Conservation (phyloP, 2,329 filamentous ascomycete genomes). For the Trichophyton verrucosum region DNA sequence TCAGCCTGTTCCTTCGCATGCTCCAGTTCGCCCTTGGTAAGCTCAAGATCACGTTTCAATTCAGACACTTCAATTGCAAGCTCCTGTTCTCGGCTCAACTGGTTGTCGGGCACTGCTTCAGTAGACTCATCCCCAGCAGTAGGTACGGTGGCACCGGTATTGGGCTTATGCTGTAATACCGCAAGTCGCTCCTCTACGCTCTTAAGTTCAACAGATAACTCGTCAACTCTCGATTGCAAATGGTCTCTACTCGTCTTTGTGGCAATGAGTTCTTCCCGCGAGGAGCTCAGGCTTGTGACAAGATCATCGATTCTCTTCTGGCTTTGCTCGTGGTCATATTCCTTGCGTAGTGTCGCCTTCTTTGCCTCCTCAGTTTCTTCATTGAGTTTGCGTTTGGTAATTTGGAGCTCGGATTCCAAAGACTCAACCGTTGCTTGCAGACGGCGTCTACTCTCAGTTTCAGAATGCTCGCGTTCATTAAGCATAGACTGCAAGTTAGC, state of each 20-base stretch:
- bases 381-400: slow-evolving; percentile 69
- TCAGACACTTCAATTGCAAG: slow-evolving; percentile 73
- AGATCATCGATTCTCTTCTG: slow-evolving; percentile 91
- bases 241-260: slow-evolving; percentile 82
- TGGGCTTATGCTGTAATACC: slow-evolving; percentile 68
- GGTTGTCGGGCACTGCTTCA: slow-evolving; percentile 42
- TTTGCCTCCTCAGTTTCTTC: slow-evolving; percentile 75
- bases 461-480: slow-evolving; percentile 78
- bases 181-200: slow-evolving; percentile 79
- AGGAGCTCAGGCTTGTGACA: slow-evolving; percentile 62
- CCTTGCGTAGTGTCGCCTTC: slow-evolving; percentile 69
- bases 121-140: slow-evolving; percentile 34
- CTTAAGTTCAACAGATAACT: slow-evolving; percentile 75
- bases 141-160: slow-evolving; percentile 35
- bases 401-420: slow-evolving; percentile 65
- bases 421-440: slow-evolving; percentile 65
- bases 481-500: slow-evolving; percentile 76
- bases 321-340: slow-evolving; percentile 77
- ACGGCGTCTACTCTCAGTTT: slow-evolving; percentile 68
- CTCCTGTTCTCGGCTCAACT: slow-evolving; percentile 60
- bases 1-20: slow-evolving; percentile 69
- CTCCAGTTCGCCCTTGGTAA: slow-evolving; percentile 68
- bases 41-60: slow-evolving; percentile 73
- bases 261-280: slow-evolving; percentile 74
- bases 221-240: slow-evolving; percentile 75